Conservation (phyloP, 768 basidiomycete genomes). For the Boletus edulis region DNA sequence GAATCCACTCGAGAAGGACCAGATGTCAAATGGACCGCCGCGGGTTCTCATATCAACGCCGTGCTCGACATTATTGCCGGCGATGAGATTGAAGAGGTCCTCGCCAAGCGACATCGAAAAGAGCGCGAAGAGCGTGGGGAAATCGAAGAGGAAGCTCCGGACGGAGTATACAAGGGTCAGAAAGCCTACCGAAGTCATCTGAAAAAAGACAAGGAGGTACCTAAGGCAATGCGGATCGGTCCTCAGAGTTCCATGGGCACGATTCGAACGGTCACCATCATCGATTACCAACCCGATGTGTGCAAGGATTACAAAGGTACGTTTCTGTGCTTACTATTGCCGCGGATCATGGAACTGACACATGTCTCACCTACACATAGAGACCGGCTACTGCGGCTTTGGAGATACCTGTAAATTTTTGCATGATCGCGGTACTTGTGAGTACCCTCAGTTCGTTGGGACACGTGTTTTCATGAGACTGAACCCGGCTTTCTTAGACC, state of each 20-base stretch:
- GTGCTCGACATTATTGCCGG: conserved; percentile 78
- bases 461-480: conserved; percentile 3
- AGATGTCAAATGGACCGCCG: conserved; percentile 76
- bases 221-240: conserved; percentile 84
- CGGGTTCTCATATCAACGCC: conserved; percentile 70
- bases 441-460: conserved; percentile 31
- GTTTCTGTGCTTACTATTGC: conserved; percentile 27
- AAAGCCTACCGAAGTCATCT: conserved; percentile 78
- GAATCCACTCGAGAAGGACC: conserved; percentile 45
- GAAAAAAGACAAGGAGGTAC: conserved; percentile 78
- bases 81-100: conserved; percentile 74
- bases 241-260: conserved; percentile 76
- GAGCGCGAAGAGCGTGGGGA: conserved; percentile 50
- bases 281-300: conserved; percentile 98
- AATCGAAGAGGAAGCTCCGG: conserved; percentile 57
- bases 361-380: conserved; percentile 38
- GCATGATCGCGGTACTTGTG: conserved; percentile 95
- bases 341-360: conserved; percentile 18
- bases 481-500: conserved; percentile 48
- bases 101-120: conserved; percentile 65
- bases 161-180: conserved; percentile 85
- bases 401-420: conserved; percentile 99
- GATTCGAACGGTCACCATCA: conserved; percentile 90
- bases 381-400: conserved; percentile 98
- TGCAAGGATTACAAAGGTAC: conserved; percentile 99